Conservation (phyloP, 1,284 basidiomycete species). For the Rhodotorula sp. region DNA sequence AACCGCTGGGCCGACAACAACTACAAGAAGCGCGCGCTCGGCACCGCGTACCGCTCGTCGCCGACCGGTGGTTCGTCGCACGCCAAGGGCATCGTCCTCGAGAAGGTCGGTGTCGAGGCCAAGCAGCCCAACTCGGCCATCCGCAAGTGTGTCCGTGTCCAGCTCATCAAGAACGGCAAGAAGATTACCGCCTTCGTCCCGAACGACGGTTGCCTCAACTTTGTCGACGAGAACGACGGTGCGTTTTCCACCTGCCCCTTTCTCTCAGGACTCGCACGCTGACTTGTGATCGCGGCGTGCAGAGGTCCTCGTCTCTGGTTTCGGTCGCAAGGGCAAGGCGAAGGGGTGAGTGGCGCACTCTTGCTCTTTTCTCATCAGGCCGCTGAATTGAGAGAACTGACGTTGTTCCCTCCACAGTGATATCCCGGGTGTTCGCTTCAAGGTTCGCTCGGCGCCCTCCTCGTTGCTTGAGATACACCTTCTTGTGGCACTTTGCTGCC, state of each 20-base stretch:
- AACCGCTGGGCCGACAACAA: constrained; percentile 99
- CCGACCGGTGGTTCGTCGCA: constrained; percentile 99
- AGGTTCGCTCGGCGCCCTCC: not conserved
- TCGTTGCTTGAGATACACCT: too few relatives aligned
- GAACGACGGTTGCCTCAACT: constrained; percentile 96
- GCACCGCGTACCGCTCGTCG: constrained; percentile 99
- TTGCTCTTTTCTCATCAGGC: not conserved
- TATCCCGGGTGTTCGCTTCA: constrained; percentile 78
- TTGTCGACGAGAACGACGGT: constrained; percentile 64
- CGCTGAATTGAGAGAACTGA: not conserved
- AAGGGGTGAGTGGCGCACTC: constrained; percentile 57
- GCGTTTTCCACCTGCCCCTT: not conserved
- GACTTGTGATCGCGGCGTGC: constrained; percentile 45
- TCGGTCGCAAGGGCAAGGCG: constrained; percentile 99
- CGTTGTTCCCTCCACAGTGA: constrained; percentile 58
- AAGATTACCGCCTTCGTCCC: constrained; percentile 58
- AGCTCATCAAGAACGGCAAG: constrained; percentile 99
- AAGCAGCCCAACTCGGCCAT: constrained; percentile 99
- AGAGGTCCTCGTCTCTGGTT: constrained; percentile 82
- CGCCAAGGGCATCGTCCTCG: constrained; percentile 99
- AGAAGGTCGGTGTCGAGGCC: constrained; percentile 82
- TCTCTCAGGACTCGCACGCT: not conserved
- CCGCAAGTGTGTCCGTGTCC: constrained; percentile 99
- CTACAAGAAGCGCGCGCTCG: constrained; percentile 99
- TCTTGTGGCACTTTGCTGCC: too few relatives aligned